These are phyloP conservation scores for Ophiosphaerella narmari DNA, from an alignment of 2,329 filamentous ascomycete genomes.

Conservation along the genomic window DNA sequence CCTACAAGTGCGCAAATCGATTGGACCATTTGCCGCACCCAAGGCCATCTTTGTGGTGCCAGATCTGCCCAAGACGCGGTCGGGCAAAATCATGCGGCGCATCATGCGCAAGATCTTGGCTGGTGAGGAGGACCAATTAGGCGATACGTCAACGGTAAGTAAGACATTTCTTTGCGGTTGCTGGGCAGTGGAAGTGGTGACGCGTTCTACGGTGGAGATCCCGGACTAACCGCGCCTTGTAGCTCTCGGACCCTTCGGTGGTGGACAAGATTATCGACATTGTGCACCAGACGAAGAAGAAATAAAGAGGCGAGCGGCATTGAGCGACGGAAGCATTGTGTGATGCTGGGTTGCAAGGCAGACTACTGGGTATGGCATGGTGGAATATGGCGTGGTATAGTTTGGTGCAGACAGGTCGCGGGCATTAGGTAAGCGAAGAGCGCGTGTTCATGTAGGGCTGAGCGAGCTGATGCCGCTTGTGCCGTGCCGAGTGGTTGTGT, in stretches of 20 bases:
- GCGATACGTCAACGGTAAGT: constrained; percentile 87
- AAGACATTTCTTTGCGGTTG: constrained; percentile 3
- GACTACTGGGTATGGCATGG: neutral
- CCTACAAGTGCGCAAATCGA: constrained; percentile 93
- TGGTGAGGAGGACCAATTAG: constrained; percentile 94
- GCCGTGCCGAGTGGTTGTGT: neutral
- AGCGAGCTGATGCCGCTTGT: constrained; percentile 8
- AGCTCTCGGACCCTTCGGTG: constrained; percentile 88
- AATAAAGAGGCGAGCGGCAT: constrained; percentile 30
- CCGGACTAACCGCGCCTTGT: constrained; percentile 32
- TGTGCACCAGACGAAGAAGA: constrained; percentile 67
- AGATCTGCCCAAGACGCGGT: constrained; percentile 95
- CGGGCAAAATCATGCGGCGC: constrained; percentile 98
- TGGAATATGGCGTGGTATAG: too few relatives aligned
- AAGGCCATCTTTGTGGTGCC: constrained; percentile 91
- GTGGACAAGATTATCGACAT: constrained; percentile 86
- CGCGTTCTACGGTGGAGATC: constrained; percentile 29
- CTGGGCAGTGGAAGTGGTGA: constrained; percentile 24
- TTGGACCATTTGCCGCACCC: constrained; percentile 94
- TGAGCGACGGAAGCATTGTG: neutral
- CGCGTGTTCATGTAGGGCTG: neutral
- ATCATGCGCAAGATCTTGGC: constrained; percentile 97
- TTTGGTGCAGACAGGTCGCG: too few relatives aligned
- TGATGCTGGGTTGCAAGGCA: neutral
- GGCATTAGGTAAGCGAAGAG: too few relatives aligned